Conservation (phyloP, 2,329 filamentous ascomycete species). For the Gaeumannomyces sp. region DNA sequence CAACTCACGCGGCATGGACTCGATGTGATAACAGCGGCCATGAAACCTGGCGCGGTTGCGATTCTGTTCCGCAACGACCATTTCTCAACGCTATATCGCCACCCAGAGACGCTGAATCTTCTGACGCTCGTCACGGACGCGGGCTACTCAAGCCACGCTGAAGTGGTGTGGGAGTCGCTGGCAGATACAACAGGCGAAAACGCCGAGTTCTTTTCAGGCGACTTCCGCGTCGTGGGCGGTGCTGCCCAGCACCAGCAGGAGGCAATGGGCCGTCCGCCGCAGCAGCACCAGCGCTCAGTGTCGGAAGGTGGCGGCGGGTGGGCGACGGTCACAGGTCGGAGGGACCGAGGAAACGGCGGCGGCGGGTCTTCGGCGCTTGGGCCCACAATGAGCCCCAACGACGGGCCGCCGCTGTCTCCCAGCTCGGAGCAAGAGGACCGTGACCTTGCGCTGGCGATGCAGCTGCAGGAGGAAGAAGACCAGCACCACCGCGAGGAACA, state of each 20-base stretch:
- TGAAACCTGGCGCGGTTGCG: constrained; percentile 72
- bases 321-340: constrained; percentile 5
- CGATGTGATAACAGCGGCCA: constrained; percentile 61
- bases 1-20: constrained; percentile 82
- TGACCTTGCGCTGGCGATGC: constrained; percentile 79
- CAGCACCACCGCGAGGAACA: constrained; percentile 60
- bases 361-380: constrained; percentile 9
- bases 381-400: constrained; percentile 14
- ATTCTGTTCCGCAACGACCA: constrained; percentile 97
- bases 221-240: constrained; percentile 79
- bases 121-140: constrained; percentile 87
- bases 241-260: constrained; percentile 19
- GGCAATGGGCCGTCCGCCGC: not conserved
- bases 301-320: constrained; percentile 8
- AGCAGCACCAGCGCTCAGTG: constrained; percentile 15
- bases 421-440: constrained; percentile 70
- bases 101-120: constrained; percentile 69
- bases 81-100: constrained; percentile 88
- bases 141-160: constrained; percentile 79
- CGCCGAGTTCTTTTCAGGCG: constrained; percentile 80
- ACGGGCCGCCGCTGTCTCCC: constrained; percentile 29
- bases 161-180: constrained; percentile 93
- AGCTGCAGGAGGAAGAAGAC: constrained; percentile 92
- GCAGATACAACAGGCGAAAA: constrained; percentile 80
- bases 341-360: constrained; percentile 17